phyloP scores from a whole-genome alignment of 495 filamentous ascomycete genomes.

The Podospora didyma region DNA sequence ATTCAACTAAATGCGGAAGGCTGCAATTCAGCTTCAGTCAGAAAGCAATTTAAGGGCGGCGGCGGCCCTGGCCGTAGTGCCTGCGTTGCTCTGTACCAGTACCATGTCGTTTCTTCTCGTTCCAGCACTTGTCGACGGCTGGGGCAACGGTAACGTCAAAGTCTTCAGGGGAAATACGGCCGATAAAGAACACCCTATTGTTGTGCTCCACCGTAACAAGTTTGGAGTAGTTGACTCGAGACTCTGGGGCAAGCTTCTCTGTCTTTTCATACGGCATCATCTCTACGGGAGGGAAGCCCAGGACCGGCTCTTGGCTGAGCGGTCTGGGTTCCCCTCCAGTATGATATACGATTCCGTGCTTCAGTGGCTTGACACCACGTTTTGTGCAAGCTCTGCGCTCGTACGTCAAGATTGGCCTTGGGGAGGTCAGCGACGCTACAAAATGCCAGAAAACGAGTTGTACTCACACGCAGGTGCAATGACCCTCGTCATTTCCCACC shows the following conservation, averaged over 20 bases:
- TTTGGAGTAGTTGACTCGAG: conserved; percentile 43
- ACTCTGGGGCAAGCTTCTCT: conserved; percentile 41
- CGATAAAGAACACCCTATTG: conserved; percentile 42
- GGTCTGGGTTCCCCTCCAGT: conserved; percentile 21
- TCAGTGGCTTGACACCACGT: conserved; percentile 39
- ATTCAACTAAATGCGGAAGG: not conserved
- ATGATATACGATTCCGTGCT: conserved; percentile 43
- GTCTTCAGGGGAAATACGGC: conserved; percentile 28
- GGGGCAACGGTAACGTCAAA: conserved; percentile 32
- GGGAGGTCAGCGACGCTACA: conserved; percentile 3
- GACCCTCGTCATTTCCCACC: conserved; percentile 42
- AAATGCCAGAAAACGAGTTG: not conserved
- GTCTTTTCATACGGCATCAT: conserved; percentile 25
- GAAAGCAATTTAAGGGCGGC: not conserved
- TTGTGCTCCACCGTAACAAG: conserved; percentile 48
- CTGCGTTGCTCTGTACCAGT: not conserved
- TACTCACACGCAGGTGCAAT: conserved; percentile 48
- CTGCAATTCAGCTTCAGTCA: not conserved
- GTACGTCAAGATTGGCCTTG: conserved; percentile 47
- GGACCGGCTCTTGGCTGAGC: conserved; percentile 34
- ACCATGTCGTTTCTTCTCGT: conserved; percentile 23
- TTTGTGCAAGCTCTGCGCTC: conserved; percentile 41
- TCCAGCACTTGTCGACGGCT: conserved; percentile 45
- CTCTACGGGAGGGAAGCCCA: conserved; percentile 38
- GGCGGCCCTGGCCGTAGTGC: not conserved